Percentiles rank a stretch among this genome's conserved stretches.
Evolutionary conservation across 345 rosid species (phyloP).

Genomic region (Bruguiera sexangula): DNA sequence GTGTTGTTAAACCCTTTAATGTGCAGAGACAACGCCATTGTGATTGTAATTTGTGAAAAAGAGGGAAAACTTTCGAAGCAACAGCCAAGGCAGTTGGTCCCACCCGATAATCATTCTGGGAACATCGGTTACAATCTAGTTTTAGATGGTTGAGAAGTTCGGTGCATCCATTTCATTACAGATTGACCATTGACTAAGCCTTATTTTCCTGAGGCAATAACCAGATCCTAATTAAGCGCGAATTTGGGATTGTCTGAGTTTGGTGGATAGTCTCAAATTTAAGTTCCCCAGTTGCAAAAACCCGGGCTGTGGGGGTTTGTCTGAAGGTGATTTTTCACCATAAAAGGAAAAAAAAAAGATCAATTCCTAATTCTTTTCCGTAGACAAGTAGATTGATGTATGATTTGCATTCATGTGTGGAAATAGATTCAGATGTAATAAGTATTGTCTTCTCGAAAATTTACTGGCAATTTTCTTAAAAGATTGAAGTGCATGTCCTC

Average conservation of each 20-base stretch:
- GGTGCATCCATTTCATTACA: not conserved
- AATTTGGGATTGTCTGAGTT: no score
- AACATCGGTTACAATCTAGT: slow-evolving; percentile 11
- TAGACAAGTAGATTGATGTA: not conserved
- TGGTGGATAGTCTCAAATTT: not conserved
- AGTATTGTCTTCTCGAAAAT: not conserved
- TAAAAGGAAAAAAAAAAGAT: not conserved
- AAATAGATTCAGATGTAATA: not conserved
- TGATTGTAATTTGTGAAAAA: slow-evolving; percentile 7
- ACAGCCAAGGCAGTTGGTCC: slow-evolving; percentile 18
- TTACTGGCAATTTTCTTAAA: no score
- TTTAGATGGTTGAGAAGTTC: slow-evolving; percentile 5
- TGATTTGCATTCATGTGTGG: not conserved
- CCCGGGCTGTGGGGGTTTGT: not conserved
- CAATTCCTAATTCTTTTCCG: no score
- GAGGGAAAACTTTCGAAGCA: slow-evolving; percentile 1
- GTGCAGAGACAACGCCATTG: not conserved
- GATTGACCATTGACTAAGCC: not conserved
- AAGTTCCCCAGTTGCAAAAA: not conserved
- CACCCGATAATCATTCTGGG: slow-evolving; percentile 16
- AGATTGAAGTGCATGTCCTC: no score
- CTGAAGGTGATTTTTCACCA: no score
- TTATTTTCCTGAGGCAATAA: not conserved
- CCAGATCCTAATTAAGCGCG: not conserved
- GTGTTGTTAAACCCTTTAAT: slow-evolving; percentile 4